phyloP scores from a whole-genome alignment of 805 yeast genomes.

The Maudiozyma barnettii region DNA sequence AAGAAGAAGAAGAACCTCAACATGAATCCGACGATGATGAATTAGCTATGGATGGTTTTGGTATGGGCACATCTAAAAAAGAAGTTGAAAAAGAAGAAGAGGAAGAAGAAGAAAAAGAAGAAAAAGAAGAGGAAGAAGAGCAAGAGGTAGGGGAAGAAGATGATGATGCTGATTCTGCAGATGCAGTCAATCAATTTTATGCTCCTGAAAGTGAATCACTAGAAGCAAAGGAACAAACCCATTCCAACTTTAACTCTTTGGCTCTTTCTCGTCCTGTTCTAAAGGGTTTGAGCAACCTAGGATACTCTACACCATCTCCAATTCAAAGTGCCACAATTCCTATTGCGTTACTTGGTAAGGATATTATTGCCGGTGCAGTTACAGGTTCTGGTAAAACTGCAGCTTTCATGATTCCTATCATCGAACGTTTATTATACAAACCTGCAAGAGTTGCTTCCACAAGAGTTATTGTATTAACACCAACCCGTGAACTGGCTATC shows the following conservation, averaged over 20 bases:
- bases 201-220: slow-evolving; percentile 48
- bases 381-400: slow-evolving; percentile 99
- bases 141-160: slow-evolving; percentile 23
- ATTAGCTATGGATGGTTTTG: slow-evolving; percentile 32
- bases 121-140: slow-evolving; percentile 13
- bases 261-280: slow-evolving; percentile 84
- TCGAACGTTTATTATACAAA: slow-evolving; percentile 83
- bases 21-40: slow-evolving; percentile 26
- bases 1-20: slow-evolving; percentile 36
- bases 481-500: slow-evolving; percentile 96
- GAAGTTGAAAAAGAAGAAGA: slow-evolving; percentile 23
- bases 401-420: slow-evolving; percentile 91
- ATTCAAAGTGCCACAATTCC: slow-evolving; percentile 93
- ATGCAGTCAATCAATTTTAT: slow-evolving; percentile 73
- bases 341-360: slow-evolving; percentile 85
- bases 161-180: slow-evolving; percentile 41
- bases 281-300: slow-evolving; percentile 70
- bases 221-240: slow-evolving; percentile 42
- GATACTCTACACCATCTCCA: slow-evolving; percentile 84
- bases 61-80: slow-evolving; percentile 28
- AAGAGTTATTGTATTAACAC: slow-evolving; percentile 82
- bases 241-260: slow-evolving; percentile 62
- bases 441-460: slow-evolving; percentile 82
- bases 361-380: slow-evolving; percentile 97
- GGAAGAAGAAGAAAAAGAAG: slow-evolving; percentile 20